phyloP scores from a whole-genome alignment of 129 eudicot genomes.

The Centrapalus pauciflorus region DNA sequence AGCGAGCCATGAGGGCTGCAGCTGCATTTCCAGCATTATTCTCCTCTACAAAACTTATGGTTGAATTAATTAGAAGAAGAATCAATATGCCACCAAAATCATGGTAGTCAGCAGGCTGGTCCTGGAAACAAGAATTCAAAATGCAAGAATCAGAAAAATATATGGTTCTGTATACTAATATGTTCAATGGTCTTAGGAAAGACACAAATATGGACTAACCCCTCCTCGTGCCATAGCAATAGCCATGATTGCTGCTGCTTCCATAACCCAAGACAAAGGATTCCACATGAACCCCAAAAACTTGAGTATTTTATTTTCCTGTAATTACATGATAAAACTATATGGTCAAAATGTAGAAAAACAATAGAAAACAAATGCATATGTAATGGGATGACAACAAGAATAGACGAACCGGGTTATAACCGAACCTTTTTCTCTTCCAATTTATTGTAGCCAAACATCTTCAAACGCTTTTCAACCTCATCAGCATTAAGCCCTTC shows the following conservation, averaged over 20 bases:
- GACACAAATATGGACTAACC: slow-evolving; percentile 27
- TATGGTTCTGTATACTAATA: not conserved
- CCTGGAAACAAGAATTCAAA: slow-evolving; percentile 13
- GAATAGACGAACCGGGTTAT: not conserved
- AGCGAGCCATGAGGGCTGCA: slow-evolving; percentile 57
- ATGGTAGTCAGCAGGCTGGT: slow-evolving; percentile 26
- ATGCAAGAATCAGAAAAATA: not conserved
- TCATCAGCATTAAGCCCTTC: slow-evolving; percentile 52
- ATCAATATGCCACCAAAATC: slow-evolving; percentile 42
- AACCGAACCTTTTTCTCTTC: slow-evolving; percentile 52
- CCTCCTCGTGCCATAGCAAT: slow-evolving; percentile 49
- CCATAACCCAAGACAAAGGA: slow-evolving; percentile 59
- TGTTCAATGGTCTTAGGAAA: not conserved
- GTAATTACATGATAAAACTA: not conserved
- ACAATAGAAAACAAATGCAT: not conserved
- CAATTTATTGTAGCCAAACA: slow-evolving; percentile 55
- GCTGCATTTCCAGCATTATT: slow-evolving; percentile 60
- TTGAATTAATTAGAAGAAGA: slow-evolving; percentile 45
- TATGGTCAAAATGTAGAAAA: not conserved
- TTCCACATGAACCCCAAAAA: slow-evolving; percentile 61
- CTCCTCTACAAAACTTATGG: slow-evolving; percentile 54
- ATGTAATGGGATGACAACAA: not conserved
- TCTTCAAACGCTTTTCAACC: slow-evolving; percentile 46
- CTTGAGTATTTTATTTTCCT: slow-evolving; percentile 51
- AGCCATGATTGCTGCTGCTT: slow-evolving; percentile 57